A percentile compares a stretch with the other conserved stretches of the same genome.
Conservation (phyloP, 2,329 filamentous ascomycete species). For the Anisogramma anomala region DNA sequence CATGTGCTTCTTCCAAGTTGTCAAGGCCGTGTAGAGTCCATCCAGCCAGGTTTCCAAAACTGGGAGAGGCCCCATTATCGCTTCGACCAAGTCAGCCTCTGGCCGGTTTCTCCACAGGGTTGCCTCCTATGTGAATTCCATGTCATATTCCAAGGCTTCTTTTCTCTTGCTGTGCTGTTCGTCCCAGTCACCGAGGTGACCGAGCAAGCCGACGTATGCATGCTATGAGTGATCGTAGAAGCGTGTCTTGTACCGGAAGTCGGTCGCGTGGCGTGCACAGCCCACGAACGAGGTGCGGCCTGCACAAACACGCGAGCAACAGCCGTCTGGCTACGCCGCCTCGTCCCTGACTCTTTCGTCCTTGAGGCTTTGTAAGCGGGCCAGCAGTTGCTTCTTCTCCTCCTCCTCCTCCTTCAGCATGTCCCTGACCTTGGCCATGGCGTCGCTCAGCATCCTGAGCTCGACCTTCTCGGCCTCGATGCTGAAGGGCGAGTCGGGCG, state of each 20-base stretch:
- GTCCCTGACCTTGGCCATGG: constrained; percentile 50
- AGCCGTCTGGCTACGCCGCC: not conserved
- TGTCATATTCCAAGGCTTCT: too few species aligned
- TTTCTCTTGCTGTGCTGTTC: too few species aligned
- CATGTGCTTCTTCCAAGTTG: too few species aligned
- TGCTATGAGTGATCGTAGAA: not conserved
- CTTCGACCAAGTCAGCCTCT: too few species aligned
- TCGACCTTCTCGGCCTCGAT: constrained; percentile 56
- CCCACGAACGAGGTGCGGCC: not conserved
- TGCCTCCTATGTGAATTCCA: too few species aligned
- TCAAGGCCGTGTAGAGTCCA: too few species aligned
- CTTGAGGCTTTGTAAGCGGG: constrained; percentile 48
- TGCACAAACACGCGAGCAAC: too few species aligned
- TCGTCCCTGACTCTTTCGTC: constrained; percentile 30
- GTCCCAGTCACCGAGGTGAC: too few species aligned
- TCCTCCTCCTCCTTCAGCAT: constrained; percentile 48
- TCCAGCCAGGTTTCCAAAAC: too few species aligned
- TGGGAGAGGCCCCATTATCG: too few species aligned
- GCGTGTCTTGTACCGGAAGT: not conserved
- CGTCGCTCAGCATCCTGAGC: constrained; percentile 49
- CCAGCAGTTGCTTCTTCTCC: constrained; percentile 54
- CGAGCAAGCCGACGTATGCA: too few species aligned
- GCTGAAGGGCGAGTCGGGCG: constrained; percentile 61
- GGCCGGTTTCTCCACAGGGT: too few species aligned
- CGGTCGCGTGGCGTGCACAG: not conserved